Evolutionary conservation across 2,329 filamentous ascomycete genomes (phyloP).

Genomic region (Passalora sequoiae): DNA sequence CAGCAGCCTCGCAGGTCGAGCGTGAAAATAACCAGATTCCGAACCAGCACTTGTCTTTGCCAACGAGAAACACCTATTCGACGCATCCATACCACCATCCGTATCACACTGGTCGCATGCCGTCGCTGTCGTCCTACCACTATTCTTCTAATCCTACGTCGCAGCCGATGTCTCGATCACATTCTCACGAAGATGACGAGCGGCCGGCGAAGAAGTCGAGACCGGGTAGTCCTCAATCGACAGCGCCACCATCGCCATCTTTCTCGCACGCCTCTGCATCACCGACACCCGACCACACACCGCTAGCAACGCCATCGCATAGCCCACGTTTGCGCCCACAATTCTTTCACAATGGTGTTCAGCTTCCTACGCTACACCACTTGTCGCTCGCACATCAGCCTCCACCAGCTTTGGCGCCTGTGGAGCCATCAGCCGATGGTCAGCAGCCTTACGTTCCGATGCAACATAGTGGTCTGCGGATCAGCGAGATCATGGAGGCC

Average conservation of each 20-base stretch:
- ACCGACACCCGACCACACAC: constrained; percentile 95
- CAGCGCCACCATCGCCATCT: constrained; percentile 89
- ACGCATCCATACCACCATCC: constrained; percentile 44
- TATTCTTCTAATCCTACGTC: constrained; percentile 46
- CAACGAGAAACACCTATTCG: constrained; percentile 27
- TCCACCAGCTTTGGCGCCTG: constrained; percentile 61
- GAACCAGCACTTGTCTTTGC: constrained; percentile 35
- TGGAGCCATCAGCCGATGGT: constrained; percentile 61
- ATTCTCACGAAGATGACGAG: constrained; percentile 76
- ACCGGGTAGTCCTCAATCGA: constrained; percentile 91
- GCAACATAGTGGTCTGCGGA: constrained; percentile 64
- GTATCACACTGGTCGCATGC: constrained; percentile 59
- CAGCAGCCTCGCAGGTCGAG: constrained; percentile 63
- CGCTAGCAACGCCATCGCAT: constrained; percentile 91
- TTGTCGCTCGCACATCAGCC: constrained; percentile 57
- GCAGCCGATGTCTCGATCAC: constrained; percentile 85
- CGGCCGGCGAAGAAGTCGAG: constrained; percentile 80
- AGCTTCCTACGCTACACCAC: constrained; percentile 80
- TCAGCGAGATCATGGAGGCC: constrained; percentile 88
- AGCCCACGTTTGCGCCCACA: constrained; percentile 84
- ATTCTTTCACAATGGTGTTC: constrained; percentile 61
- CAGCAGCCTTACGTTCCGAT: constrained; percentile 55
- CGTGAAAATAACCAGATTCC: constrained; percentile 51
- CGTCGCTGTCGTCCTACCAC: constrained; percentile 71
- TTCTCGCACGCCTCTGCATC: constrained; percentile 95